A percentile compares a stretch with the other conserved stretches of the same genome.
These are phyloP conservation scores for Citrus medica DNA, from an alignment of 345 rosid genomes.

Conservation along the genomic window DNA sequence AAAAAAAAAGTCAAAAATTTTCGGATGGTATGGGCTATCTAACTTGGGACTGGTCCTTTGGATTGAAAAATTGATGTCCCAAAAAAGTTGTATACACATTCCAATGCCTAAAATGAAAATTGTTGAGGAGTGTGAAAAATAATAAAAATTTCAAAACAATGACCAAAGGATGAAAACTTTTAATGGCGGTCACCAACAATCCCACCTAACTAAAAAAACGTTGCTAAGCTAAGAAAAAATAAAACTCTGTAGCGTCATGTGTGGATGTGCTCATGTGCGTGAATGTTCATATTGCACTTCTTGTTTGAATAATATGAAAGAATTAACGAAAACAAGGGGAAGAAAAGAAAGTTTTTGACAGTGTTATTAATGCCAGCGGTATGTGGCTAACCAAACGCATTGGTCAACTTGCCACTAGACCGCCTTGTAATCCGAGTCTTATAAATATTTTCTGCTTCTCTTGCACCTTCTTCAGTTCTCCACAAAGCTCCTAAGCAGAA, in stretches of 20 bases:
- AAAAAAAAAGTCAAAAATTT: conserved; percentile 27
- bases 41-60: conserved; percentile 22
- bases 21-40: conserved; percentile 31
- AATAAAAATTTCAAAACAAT: neutral
- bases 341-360: neutral
- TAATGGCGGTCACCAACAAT: conserved; percentile 43
- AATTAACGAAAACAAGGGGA: neutral
- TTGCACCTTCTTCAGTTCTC: conserved; percentile 18
- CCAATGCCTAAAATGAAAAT: neutral
- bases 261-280: neutral
- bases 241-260: no score
- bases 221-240: neutral
- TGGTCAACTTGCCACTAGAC: conserved; percentile 17
- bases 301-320: neutral
- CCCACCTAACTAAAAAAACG: conserved; percentile 23
- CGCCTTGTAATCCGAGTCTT: conserved; percentile 15
- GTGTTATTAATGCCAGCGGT: conserved; percentile 40
- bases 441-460: conserved; percentile 32
- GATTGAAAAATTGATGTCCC: neutral
- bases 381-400: conserved; percentile 26
- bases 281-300: conserved; percentile 12
- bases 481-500: neutral
- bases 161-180: no score
- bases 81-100: neutral
- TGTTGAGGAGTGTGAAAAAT: neutral